Conservation (phyloP, 495 filamentous ascomycete genomes). For the Neurospora sp. region DNA sequence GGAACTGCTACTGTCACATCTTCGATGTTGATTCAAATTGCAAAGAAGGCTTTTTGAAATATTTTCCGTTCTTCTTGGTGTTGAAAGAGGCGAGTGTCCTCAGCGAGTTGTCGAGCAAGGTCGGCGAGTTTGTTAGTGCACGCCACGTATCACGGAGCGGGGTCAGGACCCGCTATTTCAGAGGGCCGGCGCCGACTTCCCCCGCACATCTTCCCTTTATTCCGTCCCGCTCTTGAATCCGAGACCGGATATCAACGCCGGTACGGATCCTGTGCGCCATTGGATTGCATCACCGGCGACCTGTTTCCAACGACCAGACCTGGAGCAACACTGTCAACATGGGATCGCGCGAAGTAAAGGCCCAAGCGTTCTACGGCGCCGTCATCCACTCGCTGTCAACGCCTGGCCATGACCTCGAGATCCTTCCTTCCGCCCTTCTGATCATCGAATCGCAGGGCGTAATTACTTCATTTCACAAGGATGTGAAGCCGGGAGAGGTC, state of each 20-base stretch:
- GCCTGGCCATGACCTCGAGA: constrained; percentile 26
- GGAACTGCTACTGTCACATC: not conserved
- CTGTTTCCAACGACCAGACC: not conserved
- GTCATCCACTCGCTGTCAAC: constrained; percentile 39
- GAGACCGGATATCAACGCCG: not conserved
- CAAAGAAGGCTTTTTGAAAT: not conserved
- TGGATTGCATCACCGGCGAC: not conserved
- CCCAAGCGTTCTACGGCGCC: constrained; percentile 39
- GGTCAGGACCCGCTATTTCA: not conserved
- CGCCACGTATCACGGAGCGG: not conserved
- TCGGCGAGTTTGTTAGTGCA: not conserved
- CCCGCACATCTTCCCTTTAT: not conserved
- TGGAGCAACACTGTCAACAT: not conserved
- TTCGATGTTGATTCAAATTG: not conserved
- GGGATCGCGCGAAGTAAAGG: not conserved
- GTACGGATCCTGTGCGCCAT: not conserved
- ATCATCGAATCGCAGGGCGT: constrained; percentile 30
- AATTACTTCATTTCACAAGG: constrained; percentile 25
- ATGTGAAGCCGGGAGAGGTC: not conserved
- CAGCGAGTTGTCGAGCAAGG: not conserved
- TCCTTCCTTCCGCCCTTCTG: constrained; percentile 39
- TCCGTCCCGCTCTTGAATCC: not conserved
- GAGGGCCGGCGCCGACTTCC: not conserved
- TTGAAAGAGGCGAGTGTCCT: not conserved
- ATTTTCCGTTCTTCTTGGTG: fast-evolving